Conservation (phyloP, 176 grass and related monocot genomes). For the Bolboschoenus planiculmis region DNA sequence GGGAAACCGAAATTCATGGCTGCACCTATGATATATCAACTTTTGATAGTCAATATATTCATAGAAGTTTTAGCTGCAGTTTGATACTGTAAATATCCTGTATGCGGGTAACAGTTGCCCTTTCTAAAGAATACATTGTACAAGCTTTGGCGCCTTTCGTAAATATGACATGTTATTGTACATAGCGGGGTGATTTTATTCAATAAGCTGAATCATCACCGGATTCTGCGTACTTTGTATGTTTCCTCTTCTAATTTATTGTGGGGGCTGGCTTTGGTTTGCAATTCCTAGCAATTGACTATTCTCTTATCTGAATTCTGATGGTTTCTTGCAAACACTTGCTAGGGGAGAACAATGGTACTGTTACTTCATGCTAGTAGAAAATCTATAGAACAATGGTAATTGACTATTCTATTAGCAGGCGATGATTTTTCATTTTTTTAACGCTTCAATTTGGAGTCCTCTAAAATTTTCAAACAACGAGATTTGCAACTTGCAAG, state of each 20-base stretch:
- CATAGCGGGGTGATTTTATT: not conserved
- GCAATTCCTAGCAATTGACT: not conserved
- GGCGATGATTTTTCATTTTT: too few relatives aligned
- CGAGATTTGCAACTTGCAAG: not conserved
- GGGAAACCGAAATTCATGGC: not conserved
- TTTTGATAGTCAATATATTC: not conserved
- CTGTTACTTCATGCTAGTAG: too few relatives aligned
- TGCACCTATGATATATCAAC: not conserved
- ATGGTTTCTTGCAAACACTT: not conserved
- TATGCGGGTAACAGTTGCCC: not conserved
- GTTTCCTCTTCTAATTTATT: not conserved
- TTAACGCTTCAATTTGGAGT: too few relatives aligned
- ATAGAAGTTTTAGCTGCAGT: not conserved
- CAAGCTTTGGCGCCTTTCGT: not conserved
- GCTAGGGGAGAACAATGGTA: not conserved
- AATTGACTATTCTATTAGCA: too few relatives aligned
- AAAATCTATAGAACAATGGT: too few relatives aligned
- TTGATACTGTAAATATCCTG: constrained; percentile 17
- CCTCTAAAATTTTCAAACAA: not conserved
- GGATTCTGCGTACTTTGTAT: not conserved
- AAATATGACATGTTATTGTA: not conserved
- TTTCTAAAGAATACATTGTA: not conserved
- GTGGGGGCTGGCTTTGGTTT: not conserved
- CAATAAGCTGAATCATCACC: not conserved
- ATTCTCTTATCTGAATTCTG: not conserved